Conservation (phyloP, 2,329 filamentous ascomycete species). For the Colletotrichum australisinense region DNA sequence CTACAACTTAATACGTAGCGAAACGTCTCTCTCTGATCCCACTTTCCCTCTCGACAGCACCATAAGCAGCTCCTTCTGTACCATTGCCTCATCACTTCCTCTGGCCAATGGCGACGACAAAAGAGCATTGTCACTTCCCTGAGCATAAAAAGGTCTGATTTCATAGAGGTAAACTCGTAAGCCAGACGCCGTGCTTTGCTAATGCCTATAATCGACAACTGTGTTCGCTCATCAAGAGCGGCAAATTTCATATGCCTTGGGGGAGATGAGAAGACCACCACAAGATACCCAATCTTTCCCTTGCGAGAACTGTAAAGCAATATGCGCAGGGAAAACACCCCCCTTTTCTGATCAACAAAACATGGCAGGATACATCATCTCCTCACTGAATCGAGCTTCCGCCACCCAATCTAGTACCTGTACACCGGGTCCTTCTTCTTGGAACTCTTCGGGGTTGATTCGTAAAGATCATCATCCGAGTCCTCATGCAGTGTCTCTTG, state of each 20-base stretch:
- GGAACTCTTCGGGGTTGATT: slow-evolving; percentile 44
- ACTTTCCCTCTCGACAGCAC: too few relatives aligned
- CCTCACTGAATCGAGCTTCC: neutral
- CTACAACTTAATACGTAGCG: too few relatives aligned
- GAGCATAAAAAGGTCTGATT: neutral
- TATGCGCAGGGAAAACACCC: neutral
- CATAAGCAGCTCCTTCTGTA: too few relatives aligned
- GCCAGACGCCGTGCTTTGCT: slow-evolving; percentile 29
- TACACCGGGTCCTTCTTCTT: slow-evolving; percentile 50
- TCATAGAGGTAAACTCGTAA: neutral
- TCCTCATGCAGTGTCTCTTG: slow-evolving; percentile 35
- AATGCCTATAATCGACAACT: slow-evolving; percentile 21
- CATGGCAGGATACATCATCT: neutral
- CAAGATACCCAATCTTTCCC: neutral
- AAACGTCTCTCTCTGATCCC: too few relatives aligned
- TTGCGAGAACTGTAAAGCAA: neutral
- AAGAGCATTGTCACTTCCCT: too few relatives aligned
- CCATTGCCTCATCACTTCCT: too few relatives aligned
- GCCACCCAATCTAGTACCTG: slow-evolving; percentile 12
- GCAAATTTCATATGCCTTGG: neutral
- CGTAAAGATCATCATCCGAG: slow-evolving; percentile 54
- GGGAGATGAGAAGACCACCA: neutral
- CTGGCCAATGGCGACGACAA: too few relatives aligned
- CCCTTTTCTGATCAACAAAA: neutral
- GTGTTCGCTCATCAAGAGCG: neutral